phyloP scores from a whole-genome alignment of 441 rosid genomes.

The Aquilaria agallochum region DNA sequence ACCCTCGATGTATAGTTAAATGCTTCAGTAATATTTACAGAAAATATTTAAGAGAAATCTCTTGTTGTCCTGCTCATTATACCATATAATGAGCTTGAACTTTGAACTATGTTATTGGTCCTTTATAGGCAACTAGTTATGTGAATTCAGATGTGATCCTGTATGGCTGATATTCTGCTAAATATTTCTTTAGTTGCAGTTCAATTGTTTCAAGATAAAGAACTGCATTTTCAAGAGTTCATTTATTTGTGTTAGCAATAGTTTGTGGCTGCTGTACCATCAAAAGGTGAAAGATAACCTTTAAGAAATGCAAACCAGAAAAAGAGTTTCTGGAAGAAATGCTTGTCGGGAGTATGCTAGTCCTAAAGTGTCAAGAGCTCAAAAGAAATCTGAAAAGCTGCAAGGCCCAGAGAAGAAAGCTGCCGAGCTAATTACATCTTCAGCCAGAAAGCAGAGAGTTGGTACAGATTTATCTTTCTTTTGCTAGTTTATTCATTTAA shows the following conservation, averaged over 20 bases:
- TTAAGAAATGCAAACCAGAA: slow-evolving; percentile 56
- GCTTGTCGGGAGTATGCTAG: slow-evolving; percentile 38
- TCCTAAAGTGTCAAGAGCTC: slow-evolving; percentile 49
- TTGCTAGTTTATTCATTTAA: not conserved
- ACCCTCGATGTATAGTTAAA: too few species aligned
- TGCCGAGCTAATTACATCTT: slow-evolving; percentile 62
- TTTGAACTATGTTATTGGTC: not conserved
- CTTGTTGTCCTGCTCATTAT: too few species aligned
- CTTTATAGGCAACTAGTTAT: not conserved
- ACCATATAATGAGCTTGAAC: too few species aligned
- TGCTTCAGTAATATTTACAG: too few species aligned
- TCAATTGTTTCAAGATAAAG: slow-evolving; percentile 6
- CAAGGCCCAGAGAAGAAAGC: slow-evolving; percentile 45
- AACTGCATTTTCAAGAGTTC: not conserved
- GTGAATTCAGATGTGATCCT: not conserved
- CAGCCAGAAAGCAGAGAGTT: slow-evolving; percentile 52
- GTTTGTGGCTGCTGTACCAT: slow-evolving; percentile 12
- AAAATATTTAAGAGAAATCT: too few species aligned
- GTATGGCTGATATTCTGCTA: not conserved
- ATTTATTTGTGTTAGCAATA: slow-evolving; percentile 10
- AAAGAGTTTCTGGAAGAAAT: slow-evolving; percentile 46
- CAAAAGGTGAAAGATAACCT: slow-evolving; percentile 12
- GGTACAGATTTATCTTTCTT: slow-evolving; percentile 25
- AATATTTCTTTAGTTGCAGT: not conserved
- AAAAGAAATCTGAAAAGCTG: slow-evolving; percentile 47